Base-by-base conservation (phyloP, 345 rosid species). In the Microcos paniculata region DNA sequence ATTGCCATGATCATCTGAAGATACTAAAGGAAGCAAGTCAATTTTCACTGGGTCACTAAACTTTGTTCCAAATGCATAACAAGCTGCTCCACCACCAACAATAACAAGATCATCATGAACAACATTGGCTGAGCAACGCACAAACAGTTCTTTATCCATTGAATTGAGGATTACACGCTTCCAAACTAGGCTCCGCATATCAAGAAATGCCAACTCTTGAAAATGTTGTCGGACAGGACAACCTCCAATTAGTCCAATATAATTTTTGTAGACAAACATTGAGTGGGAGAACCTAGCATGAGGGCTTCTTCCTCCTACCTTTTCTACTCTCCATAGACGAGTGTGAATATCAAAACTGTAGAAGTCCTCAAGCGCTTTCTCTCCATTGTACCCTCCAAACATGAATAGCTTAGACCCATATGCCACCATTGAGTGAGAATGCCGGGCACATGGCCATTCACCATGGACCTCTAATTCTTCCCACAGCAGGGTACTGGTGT, bases 31-130 rank as follows among this genome's bases (percentile, higher is more conserved):
- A 77, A 84, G 83, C 88, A 95, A 85, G 84, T 83, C 84, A 73
- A 90, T 81, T 84, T 86, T 90, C 76, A 87, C 72, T 52, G 99
- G 97, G 78, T 84, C 90, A 71, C 91, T 93, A 80, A 95, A 95
- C 86, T 85, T 95, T 52, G 99, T 86, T 82, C 99, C 99, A 89
- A 93, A 95, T 42, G 98, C 98, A 83, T 91, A 91, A 84, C 99
- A 95, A 75, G 99, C 90, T 77, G 96, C 94, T 71, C 98, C 98
- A 75, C 99, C 99, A 21, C 98, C 99, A 81, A 95, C 80, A 81
- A 89, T 61, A 4, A 91, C 77, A 76, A 93, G 96, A 83, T 90
- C 87, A 84, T 91, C 89, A 19, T 88, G 89, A 70, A 91, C 80
- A 81, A 95, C 84, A 65, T 79, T 91, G 79, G 88, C 84, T 28